Percentiles rank a stretch among this genome's conserved stretches.
Conservation (phyloP, 2,329 filamentous ascomycete genomes). For the Epichloe sylvatica region DNA sequence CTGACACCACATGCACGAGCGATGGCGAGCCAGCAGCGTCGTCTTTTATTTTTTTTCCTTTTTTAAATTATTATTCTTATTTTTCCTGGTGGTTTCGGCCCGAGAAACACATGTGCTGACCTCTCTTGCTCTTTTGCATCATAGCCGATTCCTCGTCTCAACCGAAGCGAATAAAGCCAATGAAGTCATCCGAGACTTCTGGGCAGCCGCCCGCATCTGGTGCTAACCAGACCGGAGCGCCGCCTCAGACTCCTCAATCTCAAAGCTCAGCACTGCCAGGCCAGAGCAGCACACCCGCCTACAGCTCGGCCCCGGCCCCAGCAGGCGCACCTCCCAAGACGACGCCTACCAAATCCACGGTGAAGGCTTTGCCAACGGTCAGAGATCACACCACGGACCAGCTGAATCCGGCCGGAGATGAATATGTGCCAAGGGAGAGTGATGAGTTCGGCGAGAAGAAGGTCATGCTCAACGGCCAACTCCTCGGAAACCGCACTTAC, state of each 20-base stretch:
- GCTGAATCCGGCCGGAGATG: conserved; percentile 74
- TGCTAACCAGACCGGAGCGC: conserved; percentile 24
- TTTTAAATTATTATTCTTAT: not conserved
- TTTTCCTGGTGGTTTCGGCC: not conserved
- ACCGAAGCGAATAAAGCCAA: conserved; percentile 45
- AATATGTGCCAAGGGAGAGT: conserved; percentile 86
- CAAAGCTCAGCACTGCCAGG: conserved; percentile 31
- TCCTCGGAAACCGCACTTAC: conserved; percentile 73
- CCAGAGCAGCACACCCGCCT: conserved; percentile 27
- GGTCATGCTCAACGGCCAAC: conserved; percentile 69
- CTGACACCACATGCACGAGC: not conserved
- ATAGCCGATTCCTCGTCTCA: conserved; percentile 35
- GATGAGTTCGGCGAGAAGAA: conserved; percentile 93
- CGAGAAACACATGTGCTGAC: not conserved
- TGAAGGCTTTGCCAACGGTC: conserved; percentile 91
- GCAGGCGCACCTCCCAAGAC: conserved; percentile 55
- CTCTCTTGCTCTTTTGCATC: conserved; percentile 1
- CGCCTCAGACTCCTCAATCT: conserved; percentile 42
- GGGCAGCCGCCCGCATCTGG: conserved; percentile 35
- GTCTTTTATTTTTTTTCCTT: not conserved
- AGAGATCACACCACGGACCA: conserved; percentile 96
- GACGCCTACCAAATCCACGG: conserved; percentile 66
- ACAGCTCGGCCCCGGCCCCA: conserved; percentile 24
- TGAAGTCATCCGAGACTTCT: conserved; percentile 49
- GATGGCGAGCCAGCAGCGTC: not conserved